These are phyloP conservation scores for Candida khao-thaluensis DNA, from an alignment of 805 yeast species.

Conservation along the genomic window DNA sequence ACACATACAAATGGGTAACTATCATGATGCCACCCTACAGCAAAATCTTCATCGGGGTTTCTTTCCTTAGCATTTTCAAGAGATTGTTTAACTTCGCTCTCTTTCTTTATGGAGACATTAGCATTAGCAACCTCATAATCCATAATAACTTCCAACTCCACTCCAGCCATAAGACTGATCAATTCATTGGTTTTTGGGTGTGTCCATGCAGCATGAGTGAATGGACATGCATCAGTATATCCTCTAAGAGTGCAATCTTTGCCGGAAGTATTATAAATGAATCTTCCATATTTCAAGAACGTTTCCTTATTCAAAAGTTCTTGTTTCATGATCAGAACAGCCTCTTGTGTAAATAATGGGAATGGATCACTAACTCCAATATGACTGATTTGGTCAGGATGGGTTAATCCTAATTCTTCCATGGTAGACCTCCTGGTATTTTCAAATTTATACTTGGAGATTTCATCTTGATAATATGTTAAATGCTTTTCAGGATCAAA, in stretches of 20 bases:
- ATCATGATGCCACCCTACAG: constrained; percentile 64
- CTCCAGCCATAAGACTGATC: constrained; percentile 57
- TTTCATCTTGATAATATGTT: constrained; percentile 18
- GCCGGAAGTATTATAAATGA: constrained; percentile 43
- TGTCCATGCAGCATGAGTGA: constrained; percentile 56
- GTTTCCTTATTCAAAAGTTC: constrained; percentile 50
- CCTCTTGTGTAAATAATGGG: constrained; percentile 60
- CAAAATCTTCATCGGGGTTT: constrained; percentile 39
- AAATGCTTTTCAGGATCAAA: constrained; percentile 38
- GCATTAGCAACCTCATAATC: constrained; percentile 58
- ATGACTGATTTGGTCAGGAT: constrained; percentile 48
- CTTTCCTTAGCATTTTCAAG: constrained; percentile 12
- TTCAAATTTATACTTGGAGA: constrained; percentile 17
- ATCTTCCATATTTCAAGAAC: constrained; percentile 45
- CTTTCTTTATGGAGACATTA: constrained; percentile 48
- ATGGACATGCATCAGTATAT: constrained; percentile 48
- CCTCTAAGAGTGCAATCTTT: constrained; percentile 53
- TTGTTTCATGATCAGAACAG: constrained; percentile 56
- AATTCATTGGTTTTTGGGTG: constrained; percentile 57
- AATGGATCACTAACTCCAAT: constrained; percentile 61
- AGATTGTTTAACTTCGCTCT: constrained; percentile 30
- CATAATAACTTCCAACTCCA: constrained; percentile 52
- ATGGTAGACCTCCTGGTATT: constrained; percentile 37
- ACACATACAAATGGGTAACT: constrained; percentile 67
- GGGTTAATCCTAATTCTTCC: constrained; percentile 49